phyloP scores from a whole-genome alignment of 768 basidiomycete species.

The Phylloporus arenicola region DNA sequence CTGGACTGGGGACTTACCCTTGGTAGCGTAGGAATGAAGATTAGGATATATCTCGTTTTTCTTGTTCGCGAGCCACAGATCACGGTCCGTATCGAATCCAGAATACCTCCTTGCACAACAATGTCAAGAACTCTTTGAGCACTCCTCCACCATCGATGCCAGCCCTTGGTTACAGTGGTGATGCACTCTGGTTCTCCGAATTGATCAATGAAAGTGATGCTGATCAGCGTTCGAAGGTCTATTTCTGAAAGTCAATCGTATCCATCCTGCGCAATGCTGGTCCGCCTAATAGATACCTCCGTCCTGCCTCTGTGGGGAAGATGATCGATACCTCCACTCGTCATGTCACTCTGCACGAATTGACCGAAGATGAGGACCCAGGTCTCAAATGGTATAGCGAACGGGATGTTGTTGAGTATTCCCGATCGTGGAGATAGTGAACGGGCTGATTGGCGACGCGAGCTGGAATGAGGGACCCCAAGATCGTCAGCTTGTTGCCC shows the following conservation, averaged over 20 bases:
- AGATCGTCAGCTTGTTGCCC: slow-evolving; percentile 48
- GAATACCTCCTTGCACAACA: slow-evolving; percentile 88
- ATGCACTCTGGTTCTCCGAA: slow-evolving; percentile 81
- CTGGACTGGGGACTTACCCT: slow-evolving; percentile 45
- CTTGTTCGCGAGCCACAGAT: slow-evolving; percentile 86
- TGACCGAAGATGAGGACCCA: slow-evolving; percentile 87
- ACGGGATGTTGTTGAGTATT: slow-evolving; percentile 92
- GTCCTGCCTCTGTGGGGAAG: slow-evolving; percentile 16
- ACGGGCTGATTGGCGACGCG: slow-evolving; percentile 66
- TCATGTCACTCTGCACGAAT: slow-evolving; percentile 68
- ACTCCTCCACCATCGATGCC: slow-evolving; percentile 97
- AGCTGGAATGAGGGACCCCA: slow-evolving; percentile 30
- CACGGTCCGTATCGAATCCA: slow-evolving; percentile 91
- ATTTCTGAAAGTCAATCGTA: slow-evolving; percentile 77
- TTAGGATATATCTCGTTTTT: slow-evolving; percentile 96
- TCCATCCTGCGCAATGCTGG: slow-evolving; percentile 81
- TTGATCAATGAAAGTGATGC: slow-evolving; percentile 91
- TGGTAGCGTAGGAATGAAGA: slow-evolving; percentile 86
- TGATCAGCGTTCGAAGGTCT: slow-evolving; percentile 74
- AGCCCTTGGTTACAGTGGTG: slow-evolving; percentile 39
- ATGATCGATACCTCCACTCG: slow-evolving; percentile 14
- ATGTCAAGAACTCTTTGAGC: slow-evolving; percentile 97
- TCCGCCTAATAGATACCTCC: slow-evolving; percentile 46
- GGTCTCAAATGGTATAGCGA: slow-evolving; percentile 87
- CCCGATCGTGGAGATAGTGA: slow-evolving; percentile 71